Conservation (phyloP, 192 early-diverging fungal genomes). For the Coemansia sp. region DNA sequence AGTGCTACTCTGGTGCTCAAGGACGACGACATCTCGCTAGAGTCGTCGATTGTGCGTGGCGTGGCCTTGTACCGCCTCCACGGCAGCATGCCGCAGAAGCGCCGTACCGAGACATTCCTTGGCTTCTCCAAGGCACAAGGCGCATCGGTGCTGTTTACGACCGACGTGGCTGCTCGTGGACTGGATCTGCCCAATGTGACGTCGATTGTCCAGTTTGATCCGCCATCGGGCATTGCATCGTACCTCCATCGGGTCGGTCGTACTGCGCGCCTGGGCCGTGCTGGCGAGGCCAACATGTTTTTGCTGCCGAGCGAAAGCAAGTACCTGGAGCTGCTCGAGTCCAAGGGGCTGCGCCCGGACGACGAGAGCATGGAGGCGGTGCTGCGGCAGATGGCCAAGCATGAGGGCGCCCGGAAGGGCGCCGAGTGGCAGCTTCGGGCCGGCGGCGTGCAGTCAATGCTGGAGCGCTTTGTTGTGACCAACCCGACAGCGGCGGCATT, state of each 20-base stretch:
- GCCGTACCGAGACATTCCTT: slow-evolving; percentile 68
- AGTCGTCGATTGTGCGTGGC: slow-evolving; percentile 59
- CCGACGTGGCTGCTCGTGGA: slow-evolving; percentile 96
- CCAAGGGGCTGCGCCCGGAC: slow-evolving; percentile 57
- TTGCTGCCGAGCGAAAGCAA: slow-evolving; percentile 84
- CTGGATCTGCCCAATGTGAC: slow-evolving; percentile 92
- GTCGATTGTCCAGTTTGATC: slow-evolving; percentile 93
- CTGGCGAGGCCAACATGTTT: slow-evolving; percentile 80
- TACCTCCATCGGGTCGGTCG: slow-evolving; percentile 97
- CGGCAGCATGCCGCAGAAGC: slow-evolving; percentile 76
- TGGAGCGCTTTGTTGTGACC: slow-evolving; percentile 36
- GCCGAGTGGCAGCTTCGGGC: slow-evolving; percentile 44
- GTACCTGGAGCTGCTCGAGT: slow-evolving; percentile 61
- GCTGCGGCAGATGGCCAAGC: slow-evolving; percentile 51
- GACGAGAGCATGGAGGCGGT: slow-evolving; percentile 57
- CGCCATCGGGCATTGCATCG: slow-evolving; percentile 86
- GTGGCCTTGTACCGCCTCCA: slow-evolving; percentile 78
- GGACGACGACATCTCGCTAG: slow-evolving; percentile 38
- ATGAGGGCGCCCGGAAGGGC: slow-evolving; percentile 29
- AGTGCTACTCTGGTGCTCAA: slow-evolving; percentile 16
- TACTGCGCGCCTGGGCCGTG: slow-evolving; percentile 88
- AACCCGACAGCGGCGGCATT: slow-evolving; percentile 35
- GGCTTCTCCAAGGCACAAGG: slow-evolving; percentile 56
- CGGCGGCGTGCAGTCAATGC: slow-evolving; percentile 35
- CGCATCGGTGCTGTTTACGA: slow-evolving; percentile 83